Evolutionary conservation across 192 early-diverging fungal genomes (phyloP).

Genomic region (Linnemannia elongata): DNA sequence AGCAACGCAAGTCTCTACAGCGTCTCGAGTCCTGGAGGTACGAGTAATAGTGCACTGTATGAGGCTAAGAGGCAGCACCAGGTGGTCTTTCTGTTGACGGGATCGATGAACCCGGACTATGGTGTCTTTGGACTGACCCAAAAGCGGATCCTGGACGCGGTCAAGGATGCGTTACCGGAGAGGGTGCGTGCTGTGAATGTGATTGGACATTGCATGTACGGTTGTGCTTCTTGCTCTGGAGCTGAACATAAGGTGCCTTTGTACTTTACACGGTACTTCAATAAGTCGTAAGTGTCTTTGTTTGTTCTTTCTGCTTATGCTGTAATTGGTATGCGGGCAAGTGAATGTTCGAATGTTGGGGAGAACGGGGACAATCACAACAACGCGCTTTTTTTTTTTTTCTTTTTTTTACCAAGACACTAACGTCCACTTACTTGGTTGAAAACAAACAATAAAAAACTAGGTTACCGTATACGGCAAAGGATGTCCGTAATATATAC

Average conservation of each 20-base stretch:
- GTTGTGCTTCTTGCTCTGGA: conserved; percentile 51
- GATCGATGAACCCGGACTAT: conserved; percentile 54
- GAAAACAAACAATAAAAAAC: too few relatives aligned
- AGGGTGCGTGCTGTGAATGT: conserved; percentile 40
- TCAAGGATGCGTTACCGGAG: conserved; percentile 44
- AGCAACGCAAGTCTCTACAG: conserved; percentile 20
- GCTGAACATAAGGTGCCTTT: conserved; percentile 55
- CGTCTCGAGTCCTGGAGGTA: conserved; percentile 5
- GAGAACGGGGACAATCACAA: background rate
- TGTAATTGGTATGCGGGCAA: background rate
- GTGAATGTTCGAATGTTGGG: background rate
- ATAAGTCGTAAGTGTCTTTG: conserved; percentile 30
- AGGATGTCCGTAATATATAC: conserved; percentile 27
- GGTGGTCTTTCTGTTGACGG: conserved; percentile 53
- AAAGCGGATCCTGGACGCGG: conserved; percentile 37
- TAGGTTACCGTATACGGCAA: conserved; percentile 54
- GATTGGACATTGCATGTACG: conserved; percentile 56
- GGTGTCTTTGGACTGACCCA: conserved; percentile 37
- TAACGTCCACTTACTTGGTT: background rate
- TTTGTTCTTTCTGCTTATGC: background rate
- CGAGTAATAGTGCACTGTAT: background rate
- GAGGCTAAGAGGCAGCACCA: conserved; percentile 42
- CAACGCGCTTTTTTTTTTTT: background rate
- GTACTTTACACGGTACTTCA: conserved; percentile 56
- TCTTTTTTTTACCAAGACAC: background rate